Evolutionary conservation across 768 basidiomycete genomes (phyloP).

Genomic region (Leccinum disarticulatum): DNA sequence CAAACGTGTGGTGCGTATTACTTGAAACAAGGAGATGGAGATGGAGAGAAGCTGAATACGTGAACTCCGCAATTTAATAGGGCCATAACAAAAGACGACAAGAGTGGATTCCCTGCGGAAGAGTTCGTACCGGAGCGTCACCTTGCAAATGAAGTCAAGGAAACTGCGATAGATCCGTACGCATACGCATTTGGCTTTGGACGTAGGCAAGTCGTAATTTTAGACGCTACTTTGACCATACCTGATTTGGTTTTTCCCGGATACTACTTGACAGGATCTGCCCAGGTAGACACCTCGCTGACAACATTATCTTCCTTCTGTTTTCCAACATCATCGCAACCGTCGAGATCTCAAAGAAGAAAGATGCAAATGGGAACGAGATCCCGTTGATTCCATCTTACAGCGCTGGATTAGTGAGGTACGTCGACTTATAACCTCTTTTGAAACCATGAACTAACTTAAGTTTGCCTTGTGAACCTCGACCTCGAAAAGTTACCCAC

Average conservation of each 20-base stretch:
- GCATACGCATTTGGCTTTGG: slow-evolving; percentile 17
- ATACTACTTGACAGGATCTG: slow-evolving; percentile 7
- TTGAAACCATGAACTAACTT: not conserved
- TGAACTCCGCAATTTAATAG: not conserved
- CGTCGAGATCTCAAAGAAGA: slow-evolving; percentile 9
- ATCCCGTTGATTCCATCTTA: slow-evolving; percentile 3
- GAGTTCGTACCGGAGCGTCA: slow-evolving; percentile 16
- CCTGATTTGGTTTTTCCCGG: not conserved
- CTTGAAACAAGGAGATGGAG: not conserved
- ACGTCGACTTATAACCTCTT: not conserved
- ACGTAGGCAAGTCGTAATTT: slow-evolving; percentile 1
- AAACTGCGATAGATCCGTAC: slow-evolving; percentile 12
- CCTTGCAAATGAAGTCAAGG: slow-evolving; percentile 4
- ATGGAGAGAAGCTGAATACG: not conserved
- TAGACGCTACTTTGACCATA: not conserved
- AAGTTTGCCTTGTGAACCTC: not conserved
- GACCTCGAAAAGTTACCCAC: slow-evolving; percentile 8
- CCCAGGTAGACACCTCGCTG: slow-evolving; percentile 12
- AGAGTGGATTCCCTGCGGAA: slow-evolving; percentile 18
- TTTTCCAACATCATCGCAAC: slow-evolving; percentile 10
- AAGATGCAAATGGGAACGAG: slow-evolving; percentile 9
- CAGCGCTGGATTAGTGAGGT: slow-evolving; percentile 15
- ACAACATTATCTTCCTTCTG: slow-evolving; percentile 12
- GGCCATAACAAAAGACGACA: slow-evolving; percentile 19
- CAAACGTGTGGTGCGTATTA: slow-evolving; percentile 14